A percentile compares a stretch with the other conserved stretches of the same genome.
phyloP scores from a whole-genome alignment of 2,329 filamentous ascomycete species.

The Apiospora arundinis region DNA sequence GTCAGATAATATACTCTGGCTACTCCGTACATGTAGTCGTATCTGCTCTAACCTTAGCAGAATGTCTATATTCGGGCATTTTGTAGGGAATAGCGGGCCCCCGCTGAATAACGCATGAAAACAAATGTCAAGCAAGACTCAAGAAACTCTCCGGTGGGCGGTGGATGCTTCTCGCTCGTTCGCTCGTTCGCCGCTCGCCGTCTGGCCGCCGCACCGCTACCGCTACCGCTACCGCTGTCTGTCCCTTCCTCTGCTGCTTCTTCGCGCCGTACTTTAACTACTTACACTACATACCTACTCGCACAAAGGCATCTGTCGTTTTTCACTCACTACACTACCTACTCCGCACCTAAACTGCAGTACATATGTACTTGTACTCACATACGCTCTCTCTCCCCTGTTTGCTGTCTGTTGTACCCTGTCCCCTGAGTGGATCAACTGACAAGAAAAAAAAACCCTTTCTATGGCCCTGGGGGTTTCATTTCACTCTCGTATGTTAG shows the following conservation, averaged over 20 bases:
- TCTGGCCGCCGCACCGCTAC: background rate
- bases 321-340: background rate
- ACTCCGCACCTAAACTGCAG: no score
- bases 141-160: conserved; percentile 16
- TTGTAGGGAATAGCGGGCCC: background rate
- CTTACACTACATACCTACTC: background rate
- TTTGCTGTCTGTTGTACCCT: no score
- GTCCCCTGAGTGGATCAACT: background rate
- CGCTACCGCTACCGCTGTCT: no score
- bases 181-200: background rate
- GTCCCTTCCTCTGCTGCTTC: background rate
- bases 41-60: no score
- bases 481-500: conserved; percentile 12
- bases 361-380: no score
- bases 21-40: no score
- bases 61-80: background rate
- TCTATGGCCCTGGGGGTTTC: conserved; percentile 5
- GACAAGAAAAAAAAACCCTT: background rate
- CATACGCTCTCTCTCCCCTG: no score
- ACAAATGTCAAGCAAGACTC: background rate
- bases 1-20: background rate
- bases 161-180: background rate
- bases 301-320: background rate
- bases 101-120: conserved; percentile 8
- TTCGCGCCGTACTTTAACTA: background rate